A percentile compares a stretch with the other conserved stretches of the same genome.
phyloP scores from a whole-genome alignment of 192 early-diverging fungal genomes.

The Coemansia sp. region DNA sequence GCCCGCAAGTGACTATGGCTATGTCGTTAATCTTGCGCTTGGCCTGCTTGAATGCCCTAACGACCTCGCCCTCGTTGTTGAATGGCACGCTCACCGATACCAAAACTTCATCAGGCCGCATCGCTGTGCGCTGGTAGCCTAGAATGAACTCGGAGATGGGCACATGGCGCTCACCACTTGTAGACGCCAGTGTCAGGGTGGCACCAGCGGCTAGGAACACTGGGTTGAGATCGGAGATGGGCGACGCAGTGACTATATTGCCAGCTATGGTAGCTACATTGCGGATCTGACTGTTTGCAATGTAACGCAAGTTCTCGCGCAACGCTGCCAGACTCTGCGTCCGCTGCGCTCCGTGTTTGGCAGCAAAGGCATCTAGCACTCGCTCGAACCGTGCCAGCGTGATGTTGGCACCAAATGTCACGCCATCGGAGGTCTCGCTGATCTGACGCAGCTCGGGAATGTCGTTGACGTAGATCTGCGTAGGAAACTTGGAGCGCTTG shows the following conservation, averaged over 20 bases:
- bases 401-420: conserved; percentile 66
- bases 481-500: conserved; percentile 65
- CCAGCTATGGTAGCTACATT: conserved; percentile 84
- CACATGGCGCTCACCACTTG: conserved; percentile 51
- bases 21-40: conserved; percentile 86
- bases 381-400: conserved; percentile 60
- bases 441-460: conserved; percentile 64
- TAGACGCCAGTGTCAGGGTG: conserved; percentile 48
- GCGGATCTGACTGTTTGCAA: conserved; percentile 83
- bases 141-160: conserved; percentile 70
- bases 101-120: conserved; percentile 64
- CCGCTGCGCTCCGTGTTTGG: conserved; percentile 26
- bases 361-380: conserved; percentile 14
- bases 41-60: conserved; percentile 81
- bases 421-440: conserved; percentile 24
- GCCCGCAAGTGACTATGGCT: conserved; percentile 80
- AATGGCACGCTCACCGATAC: conserved; percentile 65
- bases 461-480: conserved; percentile 66
- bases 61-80: conserved; percentile 57
- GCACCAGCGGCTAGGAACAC: conserved; percentile 71
- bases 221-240: conserved; percentile 87
- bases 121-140: conserved; percentile 75
- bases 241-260: conserved; percentile 84
- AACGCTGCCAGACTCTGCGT: conserved; percentile 65
- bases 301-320: conserved; percentile 71